phyloP scores from a whole-genome alignment of 1,284 basidiomycete genomes.

The Malassezia caprae region DNA sequence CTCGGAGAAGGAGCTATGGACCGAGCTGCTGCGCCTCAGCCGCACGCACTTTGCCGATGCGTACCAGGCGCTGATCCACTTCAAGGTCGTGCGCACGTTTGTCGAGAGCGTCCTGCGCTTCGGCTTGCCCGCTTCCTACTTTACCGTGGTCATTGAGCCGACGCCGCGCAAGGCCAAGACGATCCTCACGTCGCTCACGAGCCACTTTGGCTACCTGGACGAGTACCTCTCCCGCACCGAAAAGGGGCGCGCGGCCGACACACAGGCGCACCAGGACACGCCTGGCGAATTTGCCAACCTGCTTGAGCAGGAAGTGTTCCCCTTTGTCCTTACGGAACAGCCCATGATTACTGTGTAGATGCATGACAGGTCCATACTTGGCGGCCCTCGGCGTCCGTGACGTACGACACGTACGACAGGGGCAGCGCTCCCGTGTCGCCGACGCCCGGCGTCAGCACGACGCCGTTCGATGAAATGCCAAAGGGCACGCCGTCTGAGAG shows the following conservation, averaged over 20 bases:
- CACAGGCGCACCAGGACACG: constrained; percentile 22
- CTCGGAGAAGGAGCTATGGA: constrained; percentile 96
- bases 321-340: constrained; percentile 43
- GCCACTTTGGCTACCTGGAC: constrained; percentile 70
- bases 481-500: constrained; percentile 63
- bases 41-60: constrained; percentile 95
- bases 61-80: constrained; percentile 83
- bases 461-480: constrained; percentile 67
- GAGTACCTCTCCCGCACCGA: constrained; percentile 47
- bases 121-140: constrained; percentile 85
- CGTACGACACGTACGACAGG: constrained; percentile 21
- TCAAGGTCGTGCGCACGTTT: constrained; percentile 82
- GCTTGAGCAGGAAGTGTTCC: constrained; percentile 41
- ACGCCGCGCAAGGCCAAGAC: constrained; percentile 70
- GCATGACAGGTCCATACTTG: constrained; percentile 21
- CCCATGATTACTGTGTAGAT: constrained; percentile 13
- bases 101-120: constrained; percentile 92
- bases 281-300: constrained; percentile 43
- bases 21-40: constrained; percentile 81
- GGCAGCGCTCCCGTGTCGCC: constrained; percentile 15
- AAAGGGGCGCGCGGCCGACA: constrained; percentile 8
- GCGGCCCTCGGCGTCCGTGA: constrained; percentile 23
- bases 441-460: constrained; percentile 65
- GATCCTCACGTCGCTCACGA: constrained; percentile 62
- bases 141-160: constrained; percentile 67